These are phyloP conservation scores for Ploettnerulaceae sp. DNA, from an alignment of 2,329 filamentous ascomycete genomes.

Conservation along the genomic window DNA sequence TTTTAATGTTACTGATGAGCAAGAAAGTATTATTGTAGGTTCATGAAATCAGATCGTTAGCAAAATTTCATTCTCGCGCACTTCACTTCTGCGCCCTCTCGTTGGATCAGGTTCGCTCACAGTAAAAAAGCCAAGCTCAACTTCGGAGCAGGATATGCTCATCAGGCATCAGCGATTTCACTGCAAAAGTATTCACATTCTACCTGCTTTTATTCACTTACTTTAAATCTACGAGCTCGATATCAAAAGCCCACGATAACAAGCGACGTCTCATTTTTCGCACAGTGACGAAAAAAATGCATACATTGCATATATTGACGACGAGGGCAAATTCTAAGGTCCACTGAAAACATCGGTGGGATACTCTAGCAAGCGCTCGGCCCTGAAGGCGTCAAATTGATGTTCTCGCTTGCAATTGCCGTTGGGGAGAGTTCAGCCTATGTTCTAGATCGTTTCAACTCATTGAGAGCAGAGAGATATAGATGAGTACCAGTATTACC, in stretches of 20 bases:
- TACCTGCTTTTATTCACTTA: not conserved
- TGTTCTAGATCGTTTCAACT: constrained; percentile 1
- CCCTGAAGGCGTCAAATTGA: not conserved
- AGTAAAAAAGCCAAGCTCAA: not conserved
- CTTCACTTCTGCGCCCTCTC: too few relatives aligned
- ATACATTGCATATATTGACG: too few relatives aligned
- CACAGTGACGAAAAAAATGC: constrained; percentile 3
- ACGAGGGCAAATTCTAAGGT: not conserved
- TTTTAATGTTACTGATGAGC: too few relatives aligned
- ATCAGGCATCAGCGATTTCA: not conserved
- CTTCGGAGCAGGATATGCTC: not conserved
- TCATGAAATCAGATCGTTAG: too few relatives aligned
- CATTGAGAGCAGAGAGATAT: not conserved
- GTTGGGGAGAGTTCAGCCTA: not conserved
- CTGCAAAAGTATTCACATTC: constrained; percentile 2
- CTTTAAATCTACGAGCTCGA: constrained; percentile 4
- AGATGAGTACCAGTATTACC: not conserved
- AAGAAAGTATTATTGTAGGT: too few relatives aligned
- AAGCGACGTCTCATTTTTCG: constrained; percentile 6
- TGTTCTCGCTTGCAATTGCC: constrained; percentile 1
- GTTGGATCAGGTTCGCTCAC: not conserved
- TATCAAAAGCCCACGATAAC: constrained; percentile 2
- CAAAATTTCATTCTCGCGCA: too few relatives aligned
- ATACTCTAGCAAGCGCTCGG: constrained; percentile 1
- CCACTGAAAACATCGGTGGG: not conserved